phyloP scores from a whole-genome alignment of 2,329 filamentous ascomycete genomes.

The Alternaria gansuensis region DNA sequence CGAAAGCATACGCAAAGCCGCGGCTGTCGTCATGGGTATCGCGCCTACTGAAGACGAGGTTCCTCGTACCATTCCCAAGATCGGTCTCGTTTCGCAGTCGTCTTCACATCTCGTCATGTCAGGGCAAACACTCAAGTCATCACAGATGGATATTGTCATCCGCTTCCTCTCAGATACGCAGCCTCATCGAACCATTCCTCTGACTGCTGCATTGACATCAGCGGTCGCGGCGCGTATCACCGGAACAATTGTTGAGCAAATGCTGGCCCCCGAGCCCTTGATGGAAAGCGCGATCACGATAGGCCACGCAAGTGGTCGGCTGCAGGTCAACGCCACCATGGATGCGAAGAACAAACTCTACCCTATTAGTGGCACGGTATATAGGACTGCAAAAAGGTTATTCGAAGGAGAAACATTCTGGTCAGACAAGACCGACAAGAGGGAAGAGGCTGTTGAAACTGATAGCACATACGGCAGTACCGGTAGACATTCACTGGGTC shows the following conservation, averaged over 20 bases:
- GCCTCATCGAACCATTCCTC: constrained; percentile 56
- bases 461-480: constrained; percentile 11
- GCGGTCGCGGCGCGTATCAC: constrained; percentile 53
- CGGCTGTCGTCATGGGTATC: constrained; percentile 69
- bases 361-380: constrained; percentile 45
- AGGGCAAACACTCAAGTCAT: constrained; percentile 46
- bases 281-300: constrained; percentile 49
- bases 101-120: constrained; percentile 53
- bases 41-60: constrained; percentile 56
- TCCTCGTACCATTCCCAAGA: constrained; percentile 69
- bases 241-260: constrained; percentile 50
- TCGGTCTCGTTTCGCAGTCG: constrained; percentile 63
- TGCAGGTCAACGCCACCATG: constrained; percentile 51
- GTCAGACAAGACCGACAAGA: constrained; percentile 19
- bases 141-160: constrained; percentile 53
- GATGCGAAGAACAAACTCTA: constrained; percentile 33
- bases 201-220: constrained; percentile 56
- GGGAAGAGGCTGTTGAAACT: not conserved
- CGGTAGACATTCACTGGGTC: constrained; percentile 34
- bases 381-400: constrained; percentile 50
- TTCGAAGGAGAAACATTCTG: constrained; percentile 49
- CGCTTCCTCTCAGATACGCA: constrained; percentile 57
- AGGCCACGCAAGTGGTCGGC: constrained; percentile 51
- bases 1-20: constrained; percentile 66
- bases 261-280: constrained; percentile 38